phyloP scores from a whole-genome alignment of 148 eudicot species.

The Camellia granthamiana region DNA sequence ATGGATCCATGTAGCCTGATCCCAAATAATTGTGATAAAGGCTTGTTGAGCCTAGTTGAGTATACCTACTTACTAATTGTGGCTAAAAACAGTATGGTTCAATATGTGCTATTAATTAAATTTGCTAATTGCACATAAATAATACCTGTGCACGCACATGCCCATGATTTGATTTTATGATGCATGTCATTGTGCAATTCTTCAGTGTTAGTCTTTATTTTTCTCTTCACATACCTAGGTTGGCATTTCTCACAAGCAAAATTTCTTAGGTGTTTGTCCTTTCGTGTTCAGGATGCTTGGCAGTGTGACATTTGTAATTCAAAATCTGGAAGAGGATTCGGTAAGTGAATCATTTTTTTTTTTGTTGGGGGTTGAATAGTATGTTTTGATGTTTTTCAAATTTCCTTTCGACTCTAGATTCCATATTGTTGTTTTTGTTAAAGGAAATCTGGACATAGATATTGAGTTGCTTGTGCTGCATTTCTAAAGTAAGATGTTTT shows the following conservation, averaged over 20 bases:
- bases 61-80: background rate
- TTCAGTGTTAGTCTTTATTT: background rate
- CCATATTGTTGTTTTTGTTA: background rate
- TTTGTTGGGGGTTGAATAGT: background rate
- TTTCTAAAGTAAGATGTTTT: background rate
- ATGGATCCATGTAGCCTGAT: no score
- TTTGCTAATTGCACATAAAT: background rate
- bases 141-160: background rate
- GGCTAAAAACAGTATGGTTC: background rate
- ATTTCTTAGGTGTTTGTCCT: constrained; percentile 12
- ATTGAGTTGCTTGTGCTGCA: background rate
- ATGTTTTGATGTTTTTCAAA: background rate
- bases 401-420: background rate
- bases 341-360: constrained; percentile 40
- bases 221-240: background rate
- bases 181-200: background rate
- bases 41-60: no score
- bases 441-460: background rate
- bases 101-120: background rate
- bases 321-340: constrained; percentile 93
- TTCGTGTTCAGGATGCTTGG: constrained; percentile 79
- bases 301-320: constrained; percentile 96
- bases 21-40: no score
- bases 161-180: background rate
- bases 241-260: constrained; percentile 16